Base-by-base conservation (phyloP, 768 basidiomycete species). In the Russula earlei region DNA sequence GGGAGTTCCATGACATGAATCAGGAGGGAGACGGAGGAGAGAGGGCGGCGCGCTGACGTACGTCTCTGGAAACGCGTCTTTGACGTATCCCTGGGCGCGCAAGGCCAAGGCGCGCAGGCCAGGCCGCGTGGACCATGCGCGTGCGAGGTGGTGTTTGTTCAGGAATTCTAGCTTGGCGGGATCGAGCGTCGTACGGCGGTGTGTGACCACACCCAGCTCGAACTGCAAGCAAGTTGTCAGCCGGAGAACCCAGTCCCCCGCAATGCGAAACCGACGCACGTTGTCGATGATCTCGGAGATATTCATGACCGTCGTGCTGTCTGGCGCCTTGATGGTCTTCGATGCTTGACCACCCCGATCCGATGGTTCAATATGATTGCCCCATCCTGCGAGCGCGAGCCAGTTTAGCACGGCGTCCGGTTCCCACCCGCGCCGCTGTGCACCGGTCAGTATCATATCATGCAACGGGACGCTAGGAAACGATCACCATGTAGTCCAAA, bases 371-470 rank as follows among this genome's bases (percentile, higher is more conserved):
- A 77, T 58, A 25, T 58, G 74, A 10, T 77, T 80, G 22, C 92
- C 90, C 90, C 94, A 97, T 1, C 96, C 94, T n/a, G 91, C 85
- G 17, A 98, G 73, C 5, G 91, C 91, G 8, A 97, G 78, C 85
- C 94, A 98, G 65, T 98, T 98, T 24, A 94, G 70, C 14, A 99
- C 69, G 2, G 93, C 91, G 41, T 77, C 77, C 0, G 92, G 88
- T 65, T 98, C 94, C 84, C 91, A 98, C 0, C 92, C 94, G 44
- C 82, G 76, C 62, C 79, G 73, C 93, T 95, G 50, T 34, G 25
- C 19, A 52, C 8, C 19, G 15, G 3, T 47, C 10, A 43, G 54
- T 15, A 12, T 37, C 48, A 52, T 27, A 22, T 24, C 40, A 41
- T 25, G 45, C 33, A 43, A 24, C 36, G n/a, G n/a, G 34, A 8